Base-by-base conservation (phyloP, 306 rosid species). In the Malus sieversii region DNA sequence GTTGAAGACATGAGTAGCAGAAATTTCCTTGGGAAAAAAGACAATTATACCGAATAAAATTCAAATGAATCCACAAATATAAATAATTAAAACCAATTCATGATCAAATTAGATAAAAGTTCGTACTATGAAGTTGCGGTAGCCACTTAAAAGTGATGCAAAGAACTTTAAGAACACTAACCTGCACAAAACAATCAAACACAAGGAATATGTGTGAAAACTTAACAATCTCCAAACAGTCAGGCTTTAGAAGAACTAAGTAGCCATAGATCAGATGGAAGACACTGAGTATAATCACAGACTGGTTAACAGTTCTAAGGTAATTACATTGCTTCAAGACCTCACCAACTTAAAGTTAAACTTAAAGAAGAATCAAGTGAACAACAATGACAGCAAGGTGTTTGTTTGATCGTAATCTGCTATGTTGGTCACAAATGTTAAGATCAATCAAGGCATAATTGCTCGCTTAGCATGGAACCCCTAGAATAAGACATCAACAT, bases 121-220 rank as follows among this genome's bases (percentile, higher is more conserved):
- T 57, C 97, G 77, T 95, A 95, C 99, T 46, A 92, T 82, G 86
- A 92, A 95, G 85, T 95, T 95, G 84, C 93, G 99, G 74, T 95
- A 95, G 74, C 99, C 99, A 77, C 98, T 95, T 86, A 95, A 74
- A 84, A 95, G 86, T 51, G 91, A 89, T 75, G 98, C 99, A 82
- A 95, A 92, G 87, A 95, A 95, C 90, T 88, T 90, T 42, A 95
- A 85, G 89, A 95, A 95, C 80, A 90, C 89, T 83, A 95, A 80
- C 91, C 99, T 95, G 97, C 92, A 85, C 74, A 74, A 74, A 44
- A 73, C 10, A 74, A 78, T 70, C 51, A 65, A 66, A 69, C 52
- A 52, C 59, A 75, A 75, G 10, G 72, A 42, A 59, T 38, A 59
- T 35, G 66, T 6, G 20, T 62, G 66, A 62, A 62, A 13, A 6